Percentiles rank a stretch among this genome's conserved stretches.
Conservation (phyloP, 306 rosid species). For the Acacia melanoxylon region DNA sequence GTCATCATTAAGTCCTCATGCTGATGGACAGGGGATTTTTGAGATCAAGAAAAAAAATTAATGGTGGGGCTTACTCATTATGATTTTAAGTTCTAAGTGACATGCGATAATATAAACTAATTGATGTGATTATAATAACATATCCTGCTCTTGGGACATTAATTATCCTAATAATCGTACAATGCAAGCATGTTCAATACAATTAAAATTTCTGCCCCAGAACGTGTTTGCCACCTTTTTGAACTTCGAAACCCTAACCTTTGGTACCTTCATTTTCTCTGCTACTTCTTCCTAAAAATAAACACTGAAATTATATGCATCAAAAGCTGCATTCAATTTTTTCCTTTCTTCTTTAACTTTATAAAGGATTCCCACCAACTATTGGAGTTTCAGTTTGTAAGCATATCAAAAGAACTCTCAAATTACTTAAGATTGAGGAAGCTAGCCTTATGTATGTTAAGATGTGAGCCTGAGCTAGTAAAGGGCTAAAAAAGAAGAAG, state of each 20-base stretch:
- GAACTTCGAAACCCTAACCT: slow-evolving; percentile 8
- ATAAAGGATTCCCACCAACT: slow-evolving; percentile 14
- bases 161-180: slow-evolving; percentile 8
- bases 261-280: neutral
- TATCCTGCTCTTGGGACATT: slow-evolving; percentile 16
- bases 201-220: neutral
- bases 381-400: too few species aligned
- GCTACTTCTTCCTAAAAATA: neutral
- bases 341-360: neutral
- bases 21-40: slow-evolving; percentile 16
- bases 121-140: slow-evolving; percentile 14
- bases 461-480: too few species aligned
- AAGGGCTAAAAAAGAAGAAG: too few species aligned
- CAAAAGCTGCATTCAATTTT: slow-evolving; percentile 29
- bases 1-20: slow-evolving; percentile 9
- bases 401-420: too few species aligned
- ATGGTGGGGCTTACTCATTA: neutral
- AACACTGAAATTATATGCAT: neutral
- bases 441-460: too few species aligned
- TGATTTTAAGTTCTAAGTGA: slow-evolving; percentile 1
- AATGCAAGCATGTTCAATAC: slow-evolving; percentile 25
- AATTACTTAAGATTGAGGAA: too few species aligned
- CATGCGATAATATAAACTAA: slow-evolving; percentile 27
- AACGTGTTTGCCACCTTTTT: slow-evolving; percentile 46
- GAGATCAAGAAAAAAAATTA: slow-evolving; percentile 1